Conservation (phyloP, 1,284 basidiomycete species). For the Microbotryomycetes sp. region DNA sequence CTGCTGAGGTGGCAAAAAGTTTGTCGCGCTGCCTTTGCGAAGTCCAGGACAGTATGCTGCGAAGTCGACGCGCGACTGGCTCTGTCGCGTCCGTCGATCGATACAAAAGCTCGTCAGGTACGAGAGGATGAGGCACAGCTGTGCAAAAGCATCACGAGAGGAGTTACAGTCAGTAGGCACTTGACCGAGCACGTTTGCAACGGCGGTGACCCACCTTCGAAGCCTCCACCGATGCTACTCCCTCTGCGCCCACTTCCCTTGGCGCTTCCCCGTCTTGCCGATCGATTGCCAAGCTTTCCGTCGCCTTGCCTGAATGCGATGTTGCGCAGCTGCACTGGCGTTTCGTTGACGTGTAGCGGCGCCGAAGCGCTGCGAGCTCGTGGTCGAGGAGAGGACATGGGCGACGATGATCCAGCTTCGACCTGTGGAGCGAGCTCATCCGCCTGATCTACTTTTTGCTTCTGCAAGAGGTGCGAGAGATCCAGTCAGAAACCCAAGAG, state of each 20-base stretch:
- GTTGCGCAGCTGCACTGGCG: constrained; percentile 28
- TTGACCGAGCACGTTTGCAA: background rate
- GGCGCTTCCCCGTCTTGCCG: constrained; percentile 17
- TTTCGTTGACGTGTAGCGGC: constrained; percentile 15
- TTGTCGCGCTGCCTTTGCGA: constrained; percentile 23
- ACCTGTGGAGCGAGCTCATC: background rate
- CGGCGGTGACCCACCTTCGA: constrained; percentile 7
- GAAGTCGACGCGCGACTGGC: constrained; percentile 20
- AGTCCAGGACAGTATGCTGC: constrained; percentile 27
- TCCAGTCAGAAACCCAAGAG: background rate
- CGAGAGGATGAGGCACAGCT: constrained; percentile 27
- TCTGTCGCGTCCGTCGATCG: constrained; percentile 20
- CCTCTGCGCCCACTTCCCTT: constrained; percentile 23
- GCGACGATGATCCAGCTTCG: background rate
- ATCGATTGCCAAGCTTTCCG: constrained; percentile 11
- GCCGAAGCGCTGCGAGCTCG: background rate
- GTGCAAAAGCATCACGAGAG: background rate
- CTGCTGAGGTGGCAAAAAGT: background rate
- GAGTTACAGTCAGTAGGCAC: background rate
- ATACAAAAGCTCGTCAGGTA: constrained; percentile 26
- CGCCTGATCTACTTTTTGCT: background rate
- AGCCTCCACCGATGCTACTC: constrained; percentile 28
- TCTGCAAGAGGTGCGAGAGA: background rate
- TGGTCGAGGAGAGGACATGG: constrained; percentile 6
- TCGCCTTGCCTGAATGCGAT: constrained; percentile 17